Base-by-base conservation (phyloP, 768 basidiomycete species). In the Kwoniella shandongensis region DNA sequence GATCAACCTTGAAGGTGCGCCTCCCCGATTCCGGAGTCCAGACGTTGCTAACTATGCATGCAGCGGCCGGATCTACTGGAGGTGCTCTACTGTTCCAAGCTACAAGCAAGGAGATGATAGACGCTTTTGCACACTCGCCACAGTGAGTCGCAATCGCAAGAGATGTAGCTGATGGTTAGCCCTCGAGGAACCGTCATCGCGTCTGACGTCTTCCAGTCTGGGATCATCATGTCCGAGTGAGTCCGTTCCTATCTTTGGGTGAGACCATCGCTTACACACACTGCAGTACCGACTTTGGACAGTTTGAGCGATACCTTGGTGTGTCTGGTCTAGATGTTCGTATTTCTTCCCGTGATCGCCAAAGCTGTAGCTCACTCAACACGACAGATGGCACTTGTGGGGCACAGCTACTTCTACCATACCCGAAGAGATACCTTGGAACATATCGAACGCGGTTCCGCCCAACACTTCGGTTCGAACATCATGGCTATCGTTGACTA, bases 1-100 rank as follows among this genome's bases (percentile, higher is more conserved):
- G 3, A 84, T 97, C 68, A 97, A 98, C 68, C 81, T 98, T 2
- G 93, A 98, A 82, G 88, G 88, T 87, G 57, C 39, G 74, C 26
- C 20, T 1, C 2, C 30, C 32, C 44, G 53, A 30, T 49, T 48
- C 4, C 11, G 18, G 22, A 29, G n/a, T 27, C 17, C 26, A 29
- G n/a, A 15, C 23, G 15, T 17, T 29, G 29, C 44, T 36, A 6
- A 57, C 26, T 23, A 29, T 13, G 4, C 17, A 38, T 40, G 17
- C 48, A 87, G 92, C 89, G 61, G 91, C 90, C 36, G 94, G 93
- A 0, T 86, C 86, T 1, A 85, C 84, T 5, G 92, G 94, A 0
- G 88, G 85, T 25, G 92, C 92, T 67, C 78, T 97, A 7, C 82
- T 97, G 15, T 98, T 98, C 80, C 94, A 98, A 79, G 94, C 92